A percentile compares a stretch with the other conserved stretches of the same genome.
Conservation (phyloP, 257 asterid species). For the Penstemon eatonii region DNA sequence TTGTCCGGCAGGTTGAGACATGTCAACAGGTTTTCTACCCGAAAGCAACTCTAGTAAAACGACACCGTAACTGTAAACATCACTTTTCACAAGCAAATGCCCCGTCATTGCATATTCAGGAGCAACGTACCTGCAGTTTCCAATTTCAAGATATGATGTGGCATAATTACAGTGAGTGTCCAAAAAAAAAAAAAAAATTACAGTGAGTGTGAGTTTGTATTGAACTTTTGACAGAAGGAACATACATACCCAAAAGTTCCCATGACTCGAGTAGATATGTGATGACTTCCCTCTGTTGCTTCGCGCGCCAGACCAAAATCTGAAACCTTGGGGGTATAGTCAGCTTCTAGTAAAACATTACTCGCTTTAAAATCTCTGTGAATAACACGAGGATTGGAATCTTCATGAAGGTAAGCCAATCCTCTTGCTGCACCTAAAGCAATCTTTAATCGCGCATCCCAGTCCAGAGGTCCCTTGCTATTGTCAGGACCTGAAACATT, state of each 20-base stretch:
- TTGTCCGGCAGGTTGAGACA: conserved; percentile 91
- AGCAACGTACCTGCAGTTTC: conserved; percentile 73
- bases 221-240: conserved; percentile 1
- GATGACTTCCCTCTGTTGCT: conserved; percentile 96
- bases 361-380: conserved; percentile 97
- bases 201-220: background rate
- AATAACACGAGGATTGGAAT: conserved; percentile 96
- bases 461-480: conserved; percentile 67
- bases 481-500: conserved; percentile 68
- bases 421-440: conserved; percentile 99
- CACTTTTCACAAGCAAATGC: conserved; percentile 90
- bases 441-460: conserved; percentile 94
- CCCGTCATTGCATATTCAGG: conserved; percentile 99
- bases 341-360: conserved; percentile 84
- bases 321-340: conserved; percentile 92
- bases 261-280: conserved; percentile 96
- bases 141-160: conserved; percentile 17
- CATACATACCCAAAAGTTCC: conserved; percentile 95
- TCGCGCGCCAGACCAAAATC: conserved; percentile 98
- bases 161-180: background rate
- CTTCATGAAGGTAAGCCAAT: conserved; percentile 96
- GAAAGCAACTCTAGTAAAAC: conserved; percentile 86
- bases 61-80: conserved; percentile 93
- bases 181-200: background rate
- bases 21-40: conserved; percentile 89